Conservation (phyloP, 371 early-diverging fungal genomes). For the Mucor sp. region DNA sequence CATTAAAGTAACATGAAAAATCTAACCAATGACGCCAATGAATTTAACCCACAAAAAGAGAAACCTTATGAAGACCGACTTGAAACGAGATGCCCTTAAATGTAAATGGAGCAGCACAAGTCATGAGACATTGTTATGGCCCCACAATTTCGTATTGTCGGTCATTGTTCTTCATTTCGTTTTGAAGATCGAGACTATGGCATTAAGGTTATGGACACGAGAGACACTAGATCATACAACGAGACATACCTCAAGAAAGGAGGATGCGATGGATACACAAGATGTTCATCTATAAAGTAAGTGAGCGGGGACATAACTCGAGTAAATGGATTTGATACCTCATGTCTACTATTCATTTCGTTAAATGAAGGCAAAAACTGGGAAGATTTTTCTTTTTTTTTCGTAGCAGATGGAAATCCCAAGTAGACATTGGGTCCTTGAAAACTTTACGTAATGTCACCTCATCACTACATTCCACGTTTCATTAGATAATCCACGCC, state of each 20-base stretch:
- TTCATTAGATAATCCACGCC: not conserved
- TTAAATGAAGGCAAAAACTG: not conserved
- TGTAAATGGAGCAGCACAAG: not conserved
- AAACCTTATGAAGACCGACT: not conserved
- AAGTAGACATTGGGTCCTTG: not conserved
- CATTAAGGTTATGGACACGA: not conserved
- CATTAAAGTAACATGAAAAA: not conserved
- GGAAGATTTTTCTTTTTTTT: not conserved
- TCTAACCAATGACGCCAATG: not conserved
- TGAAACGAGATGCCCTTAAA: not conserved
- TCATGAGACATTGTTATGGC: not conserved
- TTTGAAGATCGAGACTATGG: not conserved
- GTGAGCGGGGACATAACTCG: not conserved
- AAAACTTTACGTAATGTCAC: not conserved
- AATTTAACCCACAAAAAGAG: not conserved
- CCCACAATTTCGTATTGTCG: not conserved
- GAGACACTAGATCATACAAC: not conserved
- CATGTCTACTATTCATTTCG: not conserved
- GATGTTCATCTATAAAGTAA: not conserved
- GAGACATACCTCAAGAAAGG: not conserved
- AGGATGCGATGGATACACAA: not conserved
- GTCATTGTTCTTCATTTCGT: not conserved
- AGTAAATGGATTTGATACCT: not conserved
- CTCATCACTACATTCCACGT: not conserved
- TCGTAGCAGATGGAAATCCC: not conserved